phyloP scores from a whole-genome alignment of 148 eudicot species.

The Rheum nobile region DNA sequence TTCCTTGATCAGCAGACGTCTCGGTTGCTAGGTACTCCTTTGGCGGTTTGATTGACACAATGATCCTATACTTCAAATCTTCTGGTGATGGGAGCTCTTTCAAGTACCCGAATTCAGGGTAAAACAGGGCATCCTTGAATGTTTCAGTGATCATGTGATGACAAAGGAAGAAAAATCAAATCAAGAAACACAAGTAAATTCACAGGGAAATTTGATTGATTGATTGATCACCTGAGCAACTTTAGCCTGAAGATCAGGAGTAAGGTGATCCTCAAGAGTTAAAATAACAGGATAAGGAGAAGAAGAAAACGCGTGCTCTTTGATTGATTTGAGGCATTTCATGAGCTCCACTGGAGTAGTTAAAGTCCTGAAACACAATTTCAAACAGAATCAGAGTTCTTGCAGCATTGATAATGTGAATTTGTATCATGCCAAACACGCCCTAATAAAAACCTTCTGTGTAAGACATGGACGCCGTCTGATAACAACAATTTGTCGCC shows the following conservation, averaged over 20 bases:
- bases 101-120: constrained; percentile 27
- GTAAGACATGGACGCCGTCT: constrained; percentile 49
- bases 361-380: constrained; percentile 33
- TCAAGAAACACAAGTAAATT: not conserved
- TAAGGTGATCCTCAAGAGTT: constrained; percentile 69
- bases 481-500: too few species aligned
- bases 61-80: constrained; percentile 34
- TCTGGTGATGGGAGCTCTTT: constrained; percentile 55
- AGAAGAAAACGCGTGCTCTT: constrained; percentile 46
- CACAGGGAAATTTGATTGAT: not conserved
- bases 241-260: constrained; percentile 54
- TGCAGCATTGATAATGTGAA: not conserved
- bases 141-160: constrained; percentile 37
- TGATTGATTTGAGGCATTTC: constrained; percentile 49
- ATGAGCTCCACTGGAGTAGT: constrained; percentile 52
- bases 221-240: constrained; percentile 40
- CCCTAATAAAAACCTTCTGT: constrained; percentile 44
- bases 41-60: constrained; percentile 66
- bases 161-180: not conserved
- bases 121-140: constrained; percentile 37
- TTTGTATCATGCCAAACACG: not conserved
- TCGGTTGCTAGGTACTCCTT: constrained; percentile 37
- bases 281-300: constrained; percentile 56
- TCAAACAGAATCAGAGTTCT: too few species aligned
- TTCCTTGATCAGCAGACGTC: not conserved